Conservation (phyloP, 2,329 filamentous ascomycete genomes). For the Myriosclerotinia duriaeana region DNA sequence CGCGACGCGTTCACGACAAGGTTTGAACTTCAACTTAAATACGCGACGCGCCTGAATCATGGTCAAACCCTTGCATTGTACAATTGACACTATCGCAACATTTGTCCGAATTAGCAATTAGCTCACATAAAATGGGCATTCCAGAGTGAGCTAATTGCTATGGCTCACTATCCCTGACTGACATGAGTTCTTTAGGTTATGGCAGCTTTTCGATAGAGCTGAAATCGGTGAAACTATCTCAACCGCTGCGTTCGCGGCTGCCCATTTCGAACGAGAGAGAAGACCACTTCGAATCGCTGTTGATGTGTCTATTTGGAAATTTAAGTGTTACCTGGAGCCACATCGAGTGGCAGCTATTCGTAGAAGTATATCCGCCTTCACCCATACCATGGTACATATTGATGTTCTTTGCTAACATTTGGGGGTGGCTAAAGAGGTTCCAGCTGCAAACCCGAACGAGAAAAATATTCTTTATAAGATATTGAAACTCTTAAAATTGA, state of each 20-base stretch:
- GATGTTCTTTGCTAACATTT: neutral
- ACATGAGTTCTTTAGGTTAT: neutral
- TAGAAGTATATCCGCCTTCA: slow-evolving; percentile 1
- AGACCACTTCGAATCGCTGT: slow-evolving; percentile 80
- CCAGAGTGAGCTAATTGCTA: neutral
- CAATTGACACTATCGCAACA: neutral
- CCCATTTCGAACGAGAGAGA: slow-evolving; percentile 66
- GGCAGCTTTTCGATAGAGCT: slow-evolving; percentile 21
- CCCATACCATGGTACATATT: neutral
- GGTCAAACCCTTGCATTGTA: neutral
- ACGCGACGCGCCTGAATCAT: neutral
- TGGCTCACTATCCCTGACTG: neutral
- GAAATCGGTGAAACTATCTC: slow-evolving; percentile 17
- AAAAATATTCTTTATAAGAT: slow-evolving; percentile 73
- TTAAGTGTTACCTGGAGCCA: slow-evolving; percentile 77
- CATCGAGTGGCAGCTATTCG: slow-evolving; percentile 66
- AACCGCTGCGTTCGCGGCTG: slow-evolving; percentile 57
- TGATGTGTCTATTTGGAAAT: slow-evolving; percentile 93
- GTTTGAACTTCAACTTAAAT: no score
- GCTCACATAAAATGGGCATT: neutral
- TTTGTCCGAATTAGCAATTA: neutral
- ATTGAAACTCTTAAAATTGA: slow-evolving; percentile 67
- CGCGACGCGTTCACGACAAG: neutral
- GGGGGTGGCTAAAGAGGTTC: slow-evolving; percentile 1
- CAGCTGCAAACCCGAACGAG: slow-evolving; percentile 45